These are phyloP conservation scores for Pyrus hybrid DNA, from an alignment of 331 rosid species.

Conservation along the genomic window DNA sequence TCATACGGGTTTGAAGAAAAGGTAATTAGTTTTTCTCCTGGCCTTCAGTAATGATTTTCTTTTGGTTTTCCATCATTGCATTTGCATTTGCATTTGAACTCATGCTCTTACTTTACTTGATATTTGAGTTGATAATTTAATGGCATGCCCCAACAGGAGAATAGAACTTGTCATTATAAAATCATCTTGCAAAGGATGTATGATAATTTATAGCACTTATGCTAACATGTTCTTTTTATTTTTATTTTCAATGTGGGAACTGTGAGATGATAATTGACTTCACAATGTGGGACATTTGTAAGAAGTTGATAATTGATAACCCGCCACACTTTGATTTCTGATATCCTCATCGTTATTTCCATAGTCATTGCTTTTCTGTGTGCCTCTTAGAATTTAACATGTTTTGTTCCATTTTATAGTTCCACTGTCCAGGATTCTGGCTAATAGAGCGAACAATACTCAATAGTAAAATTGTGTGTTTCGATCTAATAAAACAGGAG, in stretches of 20 bases:
- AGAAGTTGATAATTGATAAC: no score
- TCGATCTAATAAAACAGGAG: constrained; percentile 81
- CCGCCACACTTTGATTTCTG: no score
- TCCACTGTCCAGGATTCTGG: not conserved
- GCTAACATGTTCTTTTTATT: no score
- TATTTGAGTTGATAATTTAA: not conserved
- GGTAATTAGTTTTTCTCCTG: constrained; percentile 19
- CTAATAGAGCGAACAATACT: constrained; percentile 23
- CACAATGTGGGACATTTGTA: no score
- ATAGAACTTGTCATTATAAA: no score
- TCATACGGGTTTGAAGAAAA: constrained; percentile 28
- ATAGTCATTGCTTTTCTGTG: not conserved
- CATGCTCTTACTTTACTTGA: not conserved
- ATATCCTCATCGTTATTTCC: not conserved
- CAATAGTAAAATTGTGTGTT: constrained; percentile 47
- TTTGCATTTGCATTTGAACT: not conserved
- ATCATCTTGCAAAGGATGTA: no score
- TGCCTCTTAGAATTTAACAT: not conserved
- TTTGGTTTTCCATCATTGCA: not conserved
- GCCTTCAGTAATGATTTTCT: not conserved
- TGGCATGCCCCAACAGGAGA: not conserved
- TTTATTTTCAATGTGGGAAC: no score
- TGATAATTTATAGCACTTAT: no score
- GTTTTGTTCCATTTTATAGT: not conserved
- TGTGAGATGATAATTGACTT: no score